Evolutionary conservation across 140 eudicot genomes (phyloP).

Genomic region (Anethum foeniculum): DNA sequence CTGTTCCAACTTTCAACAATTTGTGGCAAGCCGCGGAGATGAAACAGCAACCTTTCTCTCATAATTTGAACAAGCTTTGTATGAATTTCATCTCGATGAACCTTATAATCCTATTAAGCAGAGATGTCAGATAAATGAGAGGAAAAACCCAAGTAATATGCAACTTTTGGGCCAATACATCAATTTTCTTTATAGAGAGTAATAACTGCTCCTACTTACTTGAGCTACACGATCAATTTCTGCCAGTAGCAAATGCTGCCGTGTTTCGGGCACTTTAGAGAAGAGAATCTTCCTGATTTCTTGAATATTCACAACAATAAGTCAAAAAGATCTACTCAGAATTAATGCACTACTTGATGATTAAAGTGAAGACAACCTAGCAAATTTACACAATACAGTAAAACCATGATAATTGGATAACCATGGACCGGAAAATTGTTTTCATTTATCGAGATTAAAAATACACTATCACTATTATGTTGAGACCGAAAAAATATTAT

Average conservation of each 20-base stretch:
- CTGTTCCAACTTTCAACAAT: slow-evolving; percentile 87
- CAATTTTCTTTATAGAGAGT: neutral
- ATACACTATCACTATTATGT: no score
- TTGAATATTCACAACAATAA: slow-evolving; percentile 33
- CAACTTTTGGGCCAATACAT: neutral
- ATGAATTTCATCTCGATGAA: slow-evolving; percentile 95
- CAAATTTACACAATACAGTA: neutral
- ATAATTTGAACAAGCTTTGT: slow-evolving; percentile 93
- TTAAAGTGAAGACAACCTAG: neutral
- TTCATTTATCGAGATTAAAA: no score
- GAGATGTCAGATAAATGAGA: neutral
- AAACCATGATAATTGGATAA: no score
- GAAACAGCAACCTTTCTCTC: slow-evolving; percentile 85
- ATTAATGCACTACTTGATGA: neutral
- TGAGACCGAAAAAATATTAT: no score
- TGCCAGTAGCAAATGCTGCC: slow-evolving; percentile 50
- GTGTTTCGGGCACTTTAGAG: slow-evolving; percentile 74
- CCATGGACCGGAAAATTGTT: no score
- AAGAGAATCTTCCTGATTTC: slow-evolving; percentile 83
- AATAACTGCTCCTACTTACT: slow-evolving; percentile 28
- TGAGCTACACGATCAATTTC: slow-evolving; percentile 86
- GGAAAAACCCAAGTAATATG: neutral
- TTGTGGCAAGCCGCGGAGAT: slow-evolving; percentile 85
- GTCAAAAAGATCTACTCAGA: slow-evolving; percentile 12
- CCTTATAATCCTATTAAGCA: slow-evolving; percentile 60